A percentile compares a stretch with the other conserved stretches of the same genome.
These are phyloP conservation scores for Arxiozyma telluris DNA, from an alignment of 1,139 yeast species.

Conservation along the genomic window DNA sequence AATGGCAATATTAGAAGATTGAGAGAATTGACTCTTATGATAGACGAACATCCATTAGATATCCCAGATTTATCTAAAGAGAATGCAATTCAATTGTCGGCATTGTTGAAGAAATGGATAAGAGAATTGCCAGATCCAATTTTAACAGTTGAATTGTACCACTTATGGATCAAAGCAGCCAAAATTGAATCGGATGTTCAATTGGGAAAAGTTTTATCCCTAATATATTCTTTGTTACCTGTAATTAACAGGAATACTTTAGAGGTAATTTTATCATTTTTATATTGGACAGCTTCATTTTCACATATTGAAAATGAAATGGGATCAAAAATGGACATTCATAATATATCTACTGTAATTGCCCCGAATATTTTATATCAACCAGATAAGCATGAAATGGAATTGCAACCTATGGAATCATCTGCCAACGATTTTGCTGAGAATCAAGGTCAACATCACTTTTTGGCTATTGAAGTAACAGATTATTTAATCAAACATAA, in stretches of 20 bases:
- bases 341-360: slow-evolving; percentile 88
- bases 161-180: slow-evolving; percentile 74
- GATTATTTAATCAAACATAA: slow-evolving; percentile 76
- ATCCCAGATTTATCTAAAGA: slow-evolving; percentile 70
- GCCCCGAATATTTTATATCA: slow-evolving; percentile 79
- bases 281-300: slow-evolving; percentile 94
- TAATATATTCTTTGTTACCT: slow-evolving; percentile 76
- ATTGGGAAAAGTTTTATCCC: slow-evolving; percentile 52
- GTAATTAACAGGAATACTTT: slow-evolving; percentile 72
- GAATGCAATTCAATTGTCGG: slow-evolving; percentile 88
- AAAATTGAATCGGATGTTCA: slow-evolving; percentile 40
- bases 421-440: slow-evolving; percentile 35
- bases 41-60: slow-evolving; percentile 65
- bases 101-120: slow-evolving; percentile 80
- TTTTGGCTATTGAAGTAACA: slow-evolving; percentile 84
- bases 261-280: slow-evolving; percentile 77
- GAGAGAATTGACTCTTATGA: slow-evolving; percentile 62
- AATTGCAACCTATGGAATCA: slow-evolving; percentile 16
- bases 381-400: slow-evolving; percentile 26
- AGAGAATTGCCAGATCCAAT: slow-evolving; percentile 91
- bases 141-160: slow-evolving; percentile 67
- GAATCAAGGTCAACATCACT: slow-evolving; percentile 66
- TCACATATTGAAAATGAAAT: slow-evolving; percentile 78
- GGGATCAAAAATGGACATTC: slow-evolving; percentile 96
- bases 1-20: slow-evolving; percentile 89